Evolutionary conservation across 2,329 filamentous ascomycete genomes (phyloP).

Genomic region (Claviceps digitariae): DNA sequence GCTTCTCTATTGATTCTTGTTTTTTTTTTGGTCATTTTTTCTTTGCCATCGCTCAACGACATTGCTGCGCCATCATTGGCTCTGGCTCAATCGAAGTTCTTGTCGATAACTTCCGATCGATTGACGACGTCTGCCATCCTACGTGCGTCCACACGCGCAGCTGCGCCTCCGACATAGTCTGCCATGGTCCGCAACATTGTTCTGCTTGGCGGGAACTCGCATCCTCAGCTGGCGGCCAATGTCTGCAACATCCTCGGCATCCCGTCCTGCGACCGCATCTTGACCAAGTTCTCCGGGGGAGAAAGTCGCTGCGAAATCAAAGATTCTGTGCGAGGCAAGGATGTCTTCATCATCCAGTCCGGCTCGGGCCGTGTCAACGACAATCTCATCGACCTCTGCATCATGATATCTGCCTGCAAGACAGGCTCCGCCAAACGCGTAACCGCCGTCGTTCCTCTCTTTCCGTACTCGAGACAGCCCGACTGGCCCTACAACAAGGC

Average conservation of each 20-base stretch:
- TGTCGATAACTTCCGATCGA: neutral
- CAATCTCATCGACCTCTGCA: constrained; percentile 89
- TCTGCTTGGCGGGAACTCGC: constrained; percentile 83
- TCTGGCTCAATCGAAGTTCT: neutral
- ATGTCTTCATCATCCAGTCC: constrained; percentile 97
- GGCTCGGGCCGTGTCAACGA: constrained; percentile 91
- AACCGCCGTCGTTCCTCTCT: constrained; percentile 85
- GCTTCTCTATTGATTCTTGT: neutral
- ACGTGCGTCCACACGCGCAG: neutral
- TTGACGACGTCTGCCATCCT: neutral
- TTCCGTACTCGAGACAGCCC: constrained; percentile 92
- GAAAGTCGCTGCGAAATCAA: constrained; percentile 92
- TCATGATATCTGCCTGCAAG: constrained; percentile 98
- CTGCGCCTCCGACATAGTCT: constrained; percentile 1
- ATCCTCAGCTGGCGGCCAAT: constrained; percentile 72
- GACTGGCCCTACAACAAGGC: constrained; percentile 95
- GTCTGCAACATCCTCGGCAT: constrained; percentile 85
- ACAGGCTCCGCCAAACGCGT: constrained; percentile 83
- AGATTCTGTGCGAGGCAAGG: constrained; percentile 92
- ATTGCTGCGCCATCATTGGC: neutral
- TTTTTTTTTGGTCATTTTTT: neutral
- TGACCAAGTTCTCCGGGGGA: constrained; percentile 87
- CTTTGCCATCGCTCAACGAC: neutral
- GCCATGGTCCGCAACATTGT: constrained; percentile 91
- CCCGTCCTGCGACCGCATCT: constrained; percentile 67